Evolutionary conservation across 2,329 filamentous ascomycete genomes (phyloP).

Genomic region (Sodiomyces alkalinus): DNA sequence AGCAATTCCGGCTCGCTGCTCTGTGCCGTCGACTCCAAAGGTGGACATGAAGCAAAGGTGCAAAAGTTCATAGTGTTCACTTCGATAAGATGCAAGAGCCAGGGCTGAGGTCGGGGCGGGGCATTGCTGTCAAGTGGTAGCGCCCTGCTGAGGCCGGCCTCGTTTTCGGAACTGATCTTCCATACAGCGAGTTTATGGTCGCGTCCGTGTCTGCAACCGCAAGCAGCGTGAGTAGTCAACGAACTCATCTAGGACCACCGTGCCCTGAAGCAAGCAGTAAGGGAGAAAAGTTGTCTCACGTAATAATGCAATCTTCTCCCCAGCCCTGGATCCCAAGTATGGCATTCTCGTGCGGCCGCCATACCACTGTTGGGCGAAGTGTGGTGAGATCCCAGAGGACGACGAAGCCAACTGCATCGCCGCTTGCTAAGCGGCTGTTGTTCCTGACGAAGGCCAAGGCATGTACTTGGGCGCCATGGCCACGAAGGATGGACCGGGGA

Average conservation of each 20-base stretch:
- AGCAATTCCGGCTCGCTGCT: slow-evolving; percentile 24
- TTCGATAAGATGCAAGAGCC: slow-evolving; percentile 68
- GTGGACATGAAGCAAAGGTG: slow-evolving; percentile 49
- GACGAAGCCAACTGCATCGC: slow-evolving; percentile 81
- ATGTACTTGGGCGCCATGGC: slow-evolving; percentile 71
- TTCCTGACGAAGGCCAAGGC: slow-evolving; percentile 53
- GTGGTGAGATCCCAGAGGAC: slow-evolving; percentile 73
- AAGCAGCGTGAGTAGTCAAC: background rate
- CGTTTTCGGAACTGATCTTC: slow-evolving; percentile 49
- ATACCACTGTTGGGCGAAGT: slow-evolving; percentile 69
- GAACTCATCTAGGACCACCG: no score
- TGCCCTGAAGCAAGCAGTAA: background rate
- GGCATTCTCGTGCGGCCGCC: slow-evolving; percentile 68
- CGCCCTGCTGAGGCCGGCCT: slow-evolving; percentile 46
- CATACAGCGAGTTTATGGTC: slow-evolving; percentile 80
- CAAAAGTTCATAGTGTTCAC: slow-evolving; percentile 97
- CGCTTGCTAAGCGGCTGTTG: slow-evolving; percentile 68
- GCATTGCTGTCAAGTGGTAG: slow-evolving; percentile 53
- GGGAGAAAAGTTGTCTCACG: slow-evolving; percentile 39
- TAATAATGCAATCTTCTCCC: slow-evolving; percentile 61
- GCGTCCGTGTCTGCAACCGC: slow-evolving; percentile 68
- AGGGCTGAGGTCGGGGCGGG: slow-evolving; percentile 47
- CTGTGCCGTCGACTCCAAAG: slow-evolving; percentile 3
- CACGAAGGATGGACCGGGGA: slow-evolving; percentile 58
- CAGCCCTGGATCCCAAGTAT: slow-evolving; percentile 64